Conservation (phyloP, 768 basidiomycete species). For the Termitomyces sp. region DNA sequence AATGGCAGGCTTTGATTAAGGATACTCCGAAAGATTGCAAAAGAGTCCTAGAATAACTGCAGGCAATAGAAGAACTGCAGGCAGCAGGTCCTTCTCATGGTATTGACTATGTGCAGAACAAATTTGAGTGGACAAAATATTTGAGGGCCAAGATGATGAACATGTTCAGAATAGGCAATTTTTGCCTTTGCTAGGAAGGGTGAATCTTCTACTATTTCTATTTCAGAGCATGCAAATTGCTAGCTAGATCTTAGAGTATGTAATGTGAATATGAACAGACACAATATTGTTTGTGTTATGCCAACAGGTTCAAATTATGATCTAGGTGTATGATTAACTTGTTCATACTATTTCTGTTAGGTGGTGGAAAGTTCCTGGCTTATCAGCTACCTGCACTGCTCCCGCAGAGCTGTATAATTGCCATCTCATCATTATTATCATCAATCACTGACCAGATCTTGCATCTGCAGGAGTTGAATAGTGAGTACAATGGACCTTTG, state of each 20-base stretch:
- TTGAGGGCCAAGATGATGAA: slow-evolving; percentile 56
- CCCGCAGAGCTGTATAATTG: slow-evolving; percentile 74
- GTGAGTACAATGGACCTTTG: slow-evolving; percentile 32
- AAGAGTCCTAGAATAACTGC: slow-evolving; percentile 9
- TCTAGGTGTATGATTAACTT: slow-evolving; percentile 1
- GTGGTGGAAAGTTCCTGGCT: slow-evolving; percentile 89
- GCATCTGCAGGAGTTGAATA: slow-evolving; percentile 63
- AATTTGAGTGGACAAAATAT: slow-evolving; percentile 62
- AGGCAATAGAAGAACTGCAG: slow-evolving; percentile 20
- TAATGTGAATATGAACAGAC: slow-evolving; percentile 84
- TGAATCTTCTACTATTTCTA: slow-evolving; percentile 28
- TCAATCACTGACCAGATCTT: slow-evolving; percentile 80
- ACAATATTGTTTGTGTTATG: slow-evolving; percentile 87
- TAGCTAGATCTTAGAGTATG: slow-evolving; percentile 56
- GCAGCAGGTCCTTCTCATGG: slow-evolving; percentile 14
- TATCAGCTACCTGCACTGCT: slow-evolving; percentile 90
- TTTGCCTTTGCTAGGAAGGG: slow-evolving; percentile 86
- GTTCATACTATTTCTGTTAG: slow-evolving; percentile 29
- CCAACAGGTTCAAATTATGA: slow-evolving; percentile 58
- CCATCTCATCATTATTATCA: slow-evolving; percentile 80
- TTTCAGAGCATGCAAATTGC: neutral
- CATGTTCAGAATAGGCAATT: slow-evolving; percentile 66
- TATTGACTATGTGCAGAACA: slow-evolving; percentile 52
- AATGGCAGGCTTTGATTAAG: slow-evolving; percentile 23
- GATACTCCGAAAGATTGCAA: slow-evolving; percentile 25